Evolutionary conservation across 768 basidiomycete species (phyloP), one percentile per base, ranked within the genome.

Genomic region (Neoboletus magnificus): DNA sequence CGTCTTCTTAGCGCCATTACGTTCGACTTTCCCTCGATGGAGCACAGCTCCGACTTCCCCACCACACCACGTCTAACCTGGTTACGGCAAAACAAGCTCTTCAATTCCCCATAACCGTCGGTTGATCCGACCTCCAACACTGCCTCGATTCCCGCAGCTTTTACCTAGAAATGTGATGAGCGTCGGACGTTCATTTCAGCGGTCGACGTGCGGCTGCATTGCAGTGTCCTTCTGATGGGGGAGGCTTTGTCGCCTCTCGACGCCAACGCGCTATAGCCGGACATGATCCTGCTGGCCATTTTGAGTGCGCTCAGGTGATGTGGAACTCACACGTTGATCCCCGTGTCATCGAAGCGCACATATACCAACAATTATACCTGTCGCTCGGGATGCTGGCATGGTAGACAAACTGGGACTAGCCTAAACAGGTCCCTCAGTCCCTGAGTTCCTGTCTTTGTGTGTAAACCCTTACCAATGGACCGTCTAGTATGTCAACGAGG

Each of bases 381-480:
- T 58, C 56, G 23, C 36, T 43, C 68, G 66, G 67, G 61, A 70
- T 70, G 67, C 64, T 70, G 69, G 62, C 58, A 68, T 55, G 45
- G 41, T 41, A 6, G 46, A 48, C 48, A 62, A 69, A 63, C 49
- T 13, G 41, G 60, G 56, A 49, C 62, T 48, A 61, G 65, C 51
- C 51, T 50, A 54, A 57, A 53, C 52, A 48, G 41, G 50, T 30
- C 46, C 43, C 40, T 51, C 45, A 55, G 52, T 55, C 63, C 67
- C 67, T 66, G 71, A 66, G 41, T 64, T 22, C 33, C 54, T 61
- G 53, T 48, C 58, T 55, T 60, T 49, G 57, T 66, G 56, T 49
- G 56, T 62, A 47, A 47, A 54, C 36, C 35, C 55, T 55, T 58
- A 50, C 55, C 45, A 50, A 48, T 32, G 56, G 29, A 52, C 57